Evolutionary conservation across 768 basidiomycete genomes (phyloP).

Genomic region (Russula sp.): DNA sequence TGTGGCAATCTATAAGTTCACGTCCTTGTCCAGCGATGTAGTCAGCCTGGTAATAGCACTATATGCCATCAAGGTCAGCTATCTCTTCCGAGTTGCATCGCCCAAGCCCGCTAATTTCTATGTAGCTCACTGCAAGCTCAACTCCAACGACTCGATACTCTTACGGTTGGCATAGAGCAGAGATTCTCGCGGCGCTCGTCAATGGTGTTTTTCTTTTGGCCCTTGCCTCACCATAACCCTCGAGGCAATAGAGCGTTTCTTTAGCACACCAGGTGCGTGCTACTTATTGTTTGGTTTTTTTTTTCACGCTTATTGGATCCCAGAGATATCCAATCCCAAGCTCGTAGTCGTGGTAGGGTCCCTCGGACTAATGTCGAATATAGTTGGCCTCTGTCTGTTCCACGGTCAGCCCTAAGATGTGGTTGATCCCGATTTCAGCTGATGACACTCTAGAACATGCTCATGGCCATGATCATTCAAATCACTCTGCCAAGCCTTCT

Average conservation of each 20-base stretch:
- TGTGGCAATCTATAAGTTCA: constrained; percentile 11
- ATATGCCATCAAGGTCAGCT: constrained; percentile 79
- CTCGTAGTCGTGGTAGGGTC: constrained; percentile 89
- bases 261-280: constrained; percentile 69
- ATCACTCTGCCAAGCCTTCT: constrained; percentile 22
- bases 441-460: constrained; percentile 22
- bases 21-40: constrained; percentile 69
- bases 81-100: constrained; percentile 17
- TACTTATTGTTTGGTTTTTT: constrained; percentile 7
- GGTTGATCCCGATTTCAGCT: constrained; percentile 1
- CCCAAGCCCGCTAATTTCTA: constrained; percentile 15
- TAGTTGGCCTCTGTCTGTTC: constrained; percentile 92
- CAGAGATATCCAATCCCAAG: constrained; percentile 86
- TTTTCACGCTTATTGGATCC: constrained; percentile 2
- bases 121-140: constrained; percentile 61
- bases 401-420: constrained; percentile 58
- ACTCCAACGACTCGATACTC: constrained; percentile 75
- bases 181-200: constrained; percentile 90
- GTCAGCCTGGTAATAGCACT: constrained; percentile 93
- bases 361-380: constrained; percentile 85
- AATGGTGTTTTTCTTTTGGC: constrained; percentile 98
- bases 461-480: constrained; percentile 36
- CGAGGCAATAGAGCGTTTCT: constrained; percentile 90
- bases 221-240: constrained; percentile 90
- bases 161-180: constrained; percentile 99